These are phyloP conservation scores for Collybia nuda DNA, from an alignment of 768 basidiomycete species.

Conservation along the genomic window DNA sequence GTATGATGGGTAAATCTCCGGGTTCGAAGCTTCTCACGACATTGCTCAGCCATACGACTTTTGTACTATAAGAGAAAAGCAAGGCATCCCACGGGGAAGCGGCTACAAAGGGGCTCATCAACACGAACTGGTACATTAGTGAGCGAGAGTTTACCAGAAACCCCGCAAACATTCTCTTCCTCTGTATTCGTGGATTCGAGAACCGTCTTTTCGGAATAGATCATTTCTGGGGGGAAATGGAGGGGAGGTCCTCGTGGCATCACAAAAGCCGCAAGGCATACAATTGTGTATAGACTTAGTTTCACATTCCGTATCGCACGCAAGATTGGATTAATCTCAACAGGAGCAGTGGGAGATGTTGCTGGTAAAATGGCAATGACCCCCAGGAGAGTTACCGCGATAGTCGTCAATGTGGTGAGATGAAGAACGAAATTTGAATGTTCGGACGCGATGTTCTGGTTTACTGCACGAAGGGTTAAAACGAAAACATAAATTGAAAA, in stretches of 20 bases:
- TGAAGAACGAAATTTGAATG: constrained; percentile 60
- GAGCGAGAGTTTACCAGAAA: constrained; percentile 37
- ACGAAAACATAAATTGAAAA: constrained; percentile 63
- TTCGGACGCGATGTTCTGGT: constrained; percentile 34
- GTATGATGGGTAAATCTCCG: constrained; percentile 83
- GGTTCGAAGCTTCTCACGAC: constrained; percentile 73
- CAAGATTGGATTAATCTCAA: constrained; percentile 16
- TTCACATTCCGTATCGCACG: constrained; percentile 51
- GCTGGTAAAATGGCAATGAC: constrained; percentile 58
- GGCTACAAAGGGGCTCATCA: constrained; percentile 26
- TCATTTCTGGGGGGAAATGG: constrained; percentile 66
- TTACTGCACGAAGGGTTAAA: constrained; percentile 52
- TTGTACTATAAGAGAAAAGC: constrained; percentile 86
- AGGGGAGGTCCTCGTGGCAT: constrained; percentile 75
- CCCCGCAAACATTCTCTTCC: constrained; percentile 72
- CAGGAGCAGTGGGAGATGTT: constrained; percentile 27
- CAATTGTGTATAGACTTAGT: constrained; percentile 48
- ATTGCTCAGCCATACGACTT: constrained; percentile 84
- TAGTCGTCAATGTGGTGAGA: constrained; percentile 53
- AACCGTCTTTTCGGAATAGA: constrained; percentile 75
- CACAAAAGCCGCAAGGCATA: constrained; percentile 39
- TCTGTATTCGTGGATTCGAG: constrained; percentile 55
- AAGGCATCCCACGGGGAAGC: constrained; percentile 61
- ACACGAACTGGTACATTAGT: too few relatives aligned
- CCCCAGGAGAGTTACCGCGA: constrained; percentile 45